A percentile compares a stretch with the other conserved stretches of the same genome.
phyloP scores from a whole-genome alignment of 2,329 filamentous ascomycete genomes.

The Exophiala oligosperma region DNA sequence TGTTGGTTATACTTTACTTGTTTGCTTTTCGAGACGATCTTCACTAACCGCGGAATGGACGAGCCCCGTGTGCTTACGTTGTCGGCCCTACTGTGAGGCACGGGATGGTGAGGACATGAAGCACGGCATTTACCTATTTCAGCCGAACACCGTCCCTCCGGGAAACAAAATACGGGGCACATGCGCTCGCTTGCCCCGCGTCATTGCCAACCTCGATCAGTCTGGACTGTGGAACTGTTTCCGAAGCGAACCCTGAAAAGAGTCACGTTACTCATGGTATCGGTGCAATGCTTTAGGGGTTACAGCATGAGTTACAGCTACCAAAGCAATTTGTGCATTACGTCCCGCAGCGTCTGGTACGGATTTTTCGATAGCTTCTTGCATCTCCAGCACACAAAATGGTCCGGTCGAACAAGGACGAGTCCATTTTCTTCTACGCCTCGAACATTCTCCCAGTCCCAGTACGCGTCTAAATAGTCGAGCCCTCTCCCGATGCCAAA shows the following conservation, averaged over 20 bases:
- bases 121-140: background rate
- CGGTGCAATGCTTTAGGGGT: too few species aligned
- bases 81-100: too few species aligned
- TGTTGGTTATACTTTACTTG: too few species aligned
- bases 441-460: constrained; percentile 56
- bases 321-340: background rate
- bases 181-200: too few species aligned
- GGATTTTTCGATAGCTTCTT: background rate
- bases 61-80: too few species aligned
- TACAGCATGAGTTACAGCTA: too few species aligned
- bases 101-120: background rate
- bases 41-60: background rate
- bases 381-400: constrained; percentile 56
- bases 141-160: background rate
- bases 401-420: constrained; percentile 59
- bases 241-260: background rate
- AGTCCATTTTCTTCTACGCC: constrained; percentile 59
- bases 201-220: too few species aligned
- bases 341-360: background rate
- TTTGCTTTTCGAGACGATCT: background rate
- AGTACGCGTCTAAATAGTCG: constrained; percentile 63
- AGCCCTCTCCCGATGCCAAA: constrained; percentile 57
- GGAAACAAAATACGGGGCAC: too few species aligned
- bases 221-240: background rate
- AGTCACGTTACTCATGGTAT: too few species aligned